Evolutionary conservation across 306 rosid genomes (phyloP).

Genomic region (Vachellia collinsii): DNA sequence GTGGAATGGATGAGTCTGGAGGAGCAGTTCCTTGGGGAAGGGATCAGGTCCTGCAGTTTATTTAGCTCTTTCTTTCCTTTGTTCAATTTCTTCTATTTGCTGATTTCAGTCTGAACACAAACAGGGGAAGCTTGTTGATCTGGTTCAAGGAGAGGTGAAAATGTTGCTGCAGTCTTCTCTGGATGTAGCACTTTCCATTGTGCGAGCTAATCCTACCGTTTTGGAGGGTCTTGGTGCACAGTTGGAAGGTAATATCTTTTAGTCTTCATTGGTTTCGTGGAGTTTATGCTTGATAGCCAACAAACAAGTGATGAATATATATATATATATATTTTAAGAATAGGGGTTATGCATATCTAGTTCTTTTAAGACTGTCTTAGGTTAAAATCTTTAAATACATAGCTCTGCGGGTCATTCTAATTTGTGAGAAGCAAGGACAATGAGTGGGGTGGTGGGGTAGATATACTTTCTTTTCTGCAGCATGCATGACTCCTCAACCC

Average conservation of each 20-base stretch:
- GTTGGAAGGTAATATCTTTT: slow-evolving; percentile 67
- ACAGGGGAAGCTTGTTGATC: slow-evolving; percentile 95
- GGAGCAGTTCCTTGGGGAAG: slow-evolving; percentile 83
- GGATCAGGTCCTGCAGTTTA: slow-evolving; percentile 78
- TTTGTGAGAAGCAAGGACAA: not conserved
- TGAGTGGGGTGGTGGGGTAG: not conserved
- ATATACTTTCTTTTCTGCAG: not conserved
- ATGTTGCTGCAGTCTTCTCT: slow-evolving; percentile 85
- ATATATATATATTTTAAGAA: slow-evolving; percentile 6
- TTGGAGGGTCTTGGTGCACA: slow-evolving; percentile 96
- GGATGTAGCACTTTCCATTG: slow-evolving; percentile 73
- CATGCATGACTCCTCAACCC: not conserved
- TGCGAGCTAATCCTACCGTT: slow-evolving; percentile 89
- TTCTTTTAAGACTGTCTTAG: not conserved
- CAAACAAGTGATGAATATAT: slow-evolving; percentile 15
- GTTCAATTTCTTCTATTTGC: slow-evolving; percentile 34
- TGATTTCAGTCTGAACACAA: slow-evolving; percentile 45
- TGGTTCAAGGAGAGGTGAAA: slow-evolving; percentile 93
- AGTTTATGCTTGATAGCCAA: not conserved
- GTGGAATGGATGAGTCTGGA: slow-evolving; percentile 92
- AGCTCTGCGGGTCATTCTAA: slow-evolving; percentile 1
- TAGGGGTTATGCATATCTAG: not conserved
- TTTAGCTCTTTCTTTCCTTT: slow-evolving; percentile 26
- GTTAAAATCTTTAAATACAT: slow-evolving; percentile 17
- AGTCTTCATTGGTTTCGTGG: slow-evolving; percentile 1